Conservation (phyloP, 192 early-diverging fungal genomes). For the Rhizoclosmatium globosum region DNA sequence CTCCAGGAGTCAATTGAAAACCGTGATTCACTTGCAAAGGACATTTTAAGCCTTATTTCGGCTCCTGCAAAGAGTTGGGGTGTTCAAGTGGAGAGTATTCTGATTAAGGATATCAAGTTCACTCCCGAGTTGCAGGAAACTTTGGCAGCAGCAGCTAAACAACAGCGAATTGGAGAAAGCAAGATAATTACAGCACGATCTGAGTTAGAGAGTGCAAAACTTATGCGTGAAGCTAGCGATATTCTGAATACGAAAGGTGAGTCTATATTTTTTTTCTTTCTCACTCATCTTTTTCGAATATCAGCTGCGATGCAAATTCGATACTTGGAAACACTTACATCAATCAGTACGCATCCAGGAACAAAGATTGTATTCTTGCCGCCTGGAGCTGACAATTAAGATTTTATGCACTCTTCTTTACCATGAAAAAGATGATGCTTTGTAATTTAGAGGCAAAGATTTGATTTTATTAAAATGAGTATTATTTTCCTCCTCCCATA, state of each 20-base stretch:
- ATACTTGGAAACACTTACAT: conserved; percentile 83
- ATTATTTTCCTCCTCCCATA: neutral
- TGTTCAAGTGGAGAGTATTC: conserved; percentile 73
- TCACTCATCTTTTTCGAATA: neutral
- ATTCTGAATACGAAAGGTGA: conserved; percentile 80
- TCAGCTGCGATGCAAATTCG: conserved; percentile 77
- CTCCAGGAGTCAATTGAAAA: conserved; percentile 92
- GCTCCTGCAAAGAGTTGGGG: conserved; percentile 76
- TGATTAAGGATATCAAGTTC: conserved; percentile 88
- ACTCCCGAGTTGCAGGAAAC: conserved; percentile 79
- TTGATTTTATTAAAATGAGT: no score
- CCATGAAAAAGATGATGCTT: no score
- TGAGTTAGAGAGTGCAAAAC: conserved; percentile 81
- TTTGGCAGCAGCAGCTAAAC: conserved; percentile 86
- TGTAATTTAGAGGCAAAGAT: no score
- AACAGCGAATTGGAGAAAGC: conserved; percentile 84
- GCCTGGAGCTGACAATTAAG: neutral
- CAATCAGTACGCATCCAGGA: conserved; percentile 73
- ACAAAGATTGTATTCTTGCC: conserved; percentile 67
- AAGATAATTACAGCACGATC: conserved; percentile 86
- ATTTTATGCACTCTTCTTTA: no score
- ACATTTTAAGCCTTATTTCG: conserved; percentile 84
- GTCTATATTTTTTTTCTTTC: conserved; percentile 51
- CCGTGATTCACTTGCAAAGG: conserved; percentile 82
- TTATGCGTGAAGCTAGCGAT: conserved; percentile 92